Evolutionary conservation across 75 land plant species (phyloP), one percentile per base, ranked within the genome.

Genomic region (Picea glauca): DNA sequence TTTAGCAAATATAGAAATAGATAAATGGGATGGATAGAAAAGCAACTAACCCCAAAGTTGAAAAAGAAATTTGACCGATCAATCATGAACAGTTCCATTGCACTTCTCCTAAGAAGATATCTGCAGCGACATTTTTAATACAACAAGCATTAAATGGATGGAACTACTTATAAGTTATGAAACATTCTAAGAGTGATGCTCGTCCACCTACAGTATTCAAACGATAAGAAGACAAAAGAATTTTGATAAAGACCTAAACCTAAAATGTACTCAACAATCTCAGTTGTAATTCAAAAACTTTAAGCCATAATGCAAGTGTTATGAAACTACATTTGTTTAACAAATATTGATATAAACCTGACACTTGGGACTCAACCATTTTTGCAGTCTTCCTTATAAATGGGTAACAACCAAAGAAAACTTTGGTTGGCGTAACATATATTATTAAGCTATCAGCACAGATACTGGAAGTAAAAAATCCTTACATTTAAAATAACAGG

Each of bases 11-110:
- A 67, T 35, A 43, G 54, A 70, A 70, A 70, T 70, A 43, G 43
- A 70, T 70, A 58, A 59, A 33, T 18, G 38, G 58, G 43, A 57
- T 61, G 61, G 62, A 18, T 13, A 23, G 21, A 33, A 50, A 77
- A 54, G 54, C 13, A 66, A 59, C 79, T 23, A 26, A 98, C 99
- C 96, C 92, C 96, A 84, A 98, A 98, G 79, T 98, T 90, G 83
- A 98, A 95, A 80, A 98, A 93, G 86, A 81, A 93, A 60, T 98
- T 98, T 78, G 98, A 93, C 12, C 93, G 86, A 77, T 98, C 99
- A 78, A 87, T 88, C 98, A 98, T 96, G 82, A 98, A 98, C 64
- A 98, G 83, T 74, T 98, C 99, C 79, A 98, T 73, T 6, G 98
- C 99, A 84, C 99, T 98, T 84, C 90, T 95, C 58, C 98, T 87